These are phyloP conservation scores for Arthroderma uncinatum DNA, from an alignment of 2,329 filamentous ascomycete genomes.

Conservation along the genomic window DNA sequence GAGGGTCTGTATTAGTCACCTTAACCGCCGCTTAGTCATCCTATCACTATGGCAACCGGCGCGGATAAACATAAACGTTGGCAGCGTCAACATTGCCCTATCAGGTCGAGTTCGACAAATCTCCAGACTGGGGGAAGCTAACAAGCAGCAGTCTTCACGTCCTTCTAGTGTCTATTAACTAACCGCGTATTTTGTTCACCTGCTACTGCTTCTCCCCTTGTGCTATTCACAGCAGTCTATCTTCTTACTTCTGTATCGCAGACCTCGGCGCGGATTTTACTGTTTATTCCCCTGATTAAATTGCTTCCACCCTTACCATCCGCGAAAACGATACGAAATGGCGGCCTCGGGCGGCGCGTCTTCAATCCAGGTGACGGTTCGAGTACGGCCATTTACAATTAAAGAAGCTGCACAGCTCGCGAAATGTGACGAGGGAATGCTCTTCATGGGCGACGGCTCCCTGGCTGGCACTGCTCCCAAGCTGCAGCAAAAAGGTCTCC, in stretches of 20 bases:
- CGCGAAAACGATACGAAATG: constrained; percentile 23
- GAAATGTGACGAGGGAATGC: constrained; percentile 64
- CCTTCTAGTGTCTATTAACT: constrained; percentile 4
- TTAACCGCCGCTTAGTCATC: too few relatives aligned
- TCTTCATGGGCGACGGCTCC: constrained; percentile 95
- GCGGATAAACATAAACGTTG: constrained; percentile 11
- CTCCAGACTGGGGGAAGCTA: background rate
- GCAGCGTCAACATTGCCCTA: constrained; percentile 4
- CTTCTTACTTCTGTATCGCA: background rate
- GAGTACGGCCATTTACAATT: constrained; percentile 62
- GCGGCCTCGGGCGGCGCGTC: constrained; percentile 36
- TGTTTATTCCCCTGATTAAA: constrained; percentile 2
- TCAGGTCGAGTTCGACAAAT: constrained; percentile 1
- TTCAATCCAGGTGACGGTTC: constrained; percentile 44
- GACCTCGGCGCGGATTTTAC: background rate
- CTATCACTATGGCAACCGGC: constrained; percentile 15
- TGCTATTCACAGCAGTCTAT: background rate
- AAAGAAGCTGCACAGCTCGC: constrained; percentile 85
- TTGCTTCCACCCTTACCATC: background rate
- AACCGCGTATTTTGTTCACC: constrained; percentile 6
- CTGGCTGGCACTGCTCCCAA: constrained; percentile 80
- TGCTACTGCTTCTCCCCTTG: background rate
- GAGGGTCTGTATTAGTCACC: too few relatives aligned
- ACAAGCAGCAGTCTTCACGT: constrained; percentile 3
- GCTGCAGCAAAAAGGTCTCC: constrained; percentile 71